Evolutionary conservation across 176 grass and related monocot species (phyloP).

Genomic region (Secale cereale): DNA sequence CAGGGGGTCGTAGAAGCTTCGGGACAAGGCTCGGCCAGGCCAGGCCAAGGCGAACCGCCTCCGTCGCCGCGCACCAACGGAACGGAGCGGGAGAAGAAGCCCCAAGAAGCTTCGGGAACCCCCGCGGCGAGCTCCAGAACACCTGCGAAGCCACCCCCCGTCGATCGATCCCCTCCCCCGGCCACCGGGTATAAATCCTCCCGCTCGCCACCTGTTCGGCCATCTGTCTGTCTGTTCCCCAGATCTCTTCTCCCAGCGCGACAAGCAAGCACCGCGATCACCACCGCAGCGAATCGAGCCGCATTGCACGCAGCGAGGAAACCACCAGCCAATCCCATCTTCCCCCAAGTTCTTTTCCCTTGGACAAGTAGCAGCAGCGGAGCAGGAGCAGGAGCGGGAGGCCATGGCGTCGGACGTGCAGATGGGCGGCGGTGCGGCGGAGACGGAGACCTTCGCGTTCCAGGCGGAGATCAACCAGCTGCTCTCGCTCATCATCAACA

Average conservation of each 20-base stretch:
- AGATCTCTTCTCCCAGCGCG: background rate
- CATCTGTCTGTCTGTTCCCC: background rate
- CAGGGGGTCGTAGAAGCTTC: background rate
- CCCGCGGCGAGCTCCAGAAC: background rate
- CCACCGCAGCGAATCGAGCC: background rate
- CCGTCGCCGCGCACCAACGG: background rate
- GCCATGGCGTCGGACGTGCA: slow-evolving; percentile 12
- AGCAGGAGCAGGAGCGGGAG: background rate
- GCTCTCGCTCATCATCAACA: slow-evolving; percentile 65
- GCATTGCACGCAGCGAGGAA: background rate
- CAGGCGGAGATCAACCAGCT: slow-evolving; percentile 71
- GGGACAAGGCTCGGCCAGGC: background rate
- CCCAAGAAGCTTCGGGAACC: background rate
- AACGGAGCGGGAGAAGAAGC: too few relatives aligned
- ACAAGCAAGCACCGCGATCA: background rate
- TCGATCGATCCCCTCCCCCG: background rate
- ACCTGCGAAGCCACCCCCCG: background rate
- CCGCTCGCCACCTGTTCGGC: background rate
- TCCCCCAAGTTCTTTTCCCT: too few relatives aligned
- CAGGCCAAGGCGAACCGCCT: background rate
- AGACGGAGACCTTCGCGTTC: slow-evolving; percentile 63
- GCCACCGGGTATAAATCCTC: background rate
- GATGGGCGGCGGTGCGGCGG: slow-evolving; percentile 21
- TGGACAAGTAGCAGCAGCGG: too few relatives aligned
- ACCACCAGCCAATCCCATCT: background rate